phyloP scores from a whole-genome alignment of 371 early-diverging fungal species.

The Smittium culicis region DNA sequence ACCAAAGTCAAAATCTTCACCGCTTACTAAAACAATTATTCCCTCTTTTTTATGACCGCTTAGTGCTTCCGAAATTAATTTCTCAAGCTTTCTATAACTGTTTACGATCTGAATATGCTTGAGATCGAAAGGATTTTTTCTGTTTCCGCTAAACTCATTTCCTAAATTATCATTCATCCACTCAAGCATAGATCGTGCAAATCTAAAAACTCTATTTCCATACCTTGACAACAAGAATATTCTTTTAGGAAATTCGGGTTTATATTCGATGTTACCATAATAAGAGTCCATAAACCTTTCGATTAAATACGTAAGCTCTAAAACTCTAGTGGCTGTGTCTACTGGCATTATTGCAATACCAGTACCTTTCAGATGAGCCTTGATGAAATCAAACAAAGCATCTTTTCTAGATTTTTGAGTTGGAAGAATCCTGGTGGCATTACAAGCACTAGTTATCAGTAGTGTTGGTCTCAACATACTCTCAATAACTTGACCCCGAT shows the following conservation, averaged over 20 bases:
- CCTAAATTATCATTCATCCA: slow-evolving; percentile 88
- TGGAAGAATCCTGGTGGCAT: slow-evolving; percentile 51
- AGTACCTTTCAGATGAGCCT: slow-evolving; percentile 40
- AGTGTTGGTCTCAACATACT: slow-evolving; percentile 65
- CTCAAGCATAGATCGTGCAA: slow-evolving; percentile 81
- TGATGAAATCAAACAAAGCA: slow-evolving; percentile 55
- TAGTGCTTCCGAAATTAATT: slow-evolving; percentile 42
- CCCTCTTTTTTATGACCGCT: slow-evolving; percentile 22
- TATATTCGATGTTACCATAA: neutral
- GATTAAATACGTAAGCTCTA: slow-evolving; percentile 82
- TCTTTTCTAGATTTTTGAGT: slow-evolving; percentile 59
- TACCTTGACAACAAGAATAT: slow-evolving; percentile 64
- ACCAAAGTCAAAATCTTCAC: slow-evolving; percentile 62
- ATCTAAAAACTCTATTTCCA: slow-evolving; percentile 56
- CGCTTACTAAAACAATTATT: slow-evolving; percentile 62
- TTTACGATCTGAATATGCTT: slow-evolving; percentile 43
- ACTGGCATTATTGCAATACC: slow-evolving; percentile 84
- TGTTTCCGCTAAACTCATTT: slow-evolving; percentile 47
- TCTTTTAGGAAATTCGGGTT: neutral
- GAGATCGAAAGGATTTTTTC: slow-evolving; percentile 83
- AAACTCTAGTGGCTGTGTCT: slow-evolving; percentile 73
- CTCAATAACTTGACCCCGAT: slow-evolving; percentile 54
- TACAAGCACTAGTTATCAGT: slow-evolving; percentile 81
- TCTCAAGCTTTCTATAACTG: slow-evolving; percentile 53
- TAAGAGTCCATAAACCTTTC: slow-evolving; percentile 30